Evolutionary conservation across 2,329 filamentous ascomycete species (phyloP).

Genomic region (Pezicula carpinea): DNA sequence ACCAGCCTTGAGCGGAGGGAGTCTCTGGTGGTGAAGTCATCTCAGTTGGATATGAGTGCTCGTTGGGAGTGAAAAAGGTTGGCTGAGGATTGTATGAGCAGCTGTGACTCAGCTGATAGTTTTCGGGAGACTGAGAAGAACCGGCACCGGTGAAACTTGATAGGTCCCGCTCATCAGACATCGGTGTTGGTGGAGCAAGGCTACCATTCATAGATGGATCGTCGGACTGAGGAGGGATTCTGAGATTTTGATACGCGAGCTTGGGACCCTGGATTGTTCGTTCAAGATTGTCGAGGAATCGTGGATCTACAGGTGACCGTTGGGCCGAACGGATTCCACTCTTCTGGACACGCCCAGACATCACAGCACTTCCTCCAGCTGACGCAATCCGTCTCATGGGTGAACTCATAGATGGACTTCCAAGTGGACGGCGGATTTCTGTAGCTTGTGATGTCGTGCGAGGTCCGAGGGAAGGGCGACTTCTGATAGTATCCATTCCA

Average conservation of each 20-base stretch:
- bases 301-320: slow-evolving; percentile 26
- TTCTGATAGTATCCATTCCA: slow-evolving; percentile 18
- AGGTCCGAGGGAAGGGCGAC: slow-evolving; percentile 23
- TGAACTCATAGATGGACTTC: slow-evolving; percentile 22
- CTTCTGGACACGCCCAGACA: slow-evolving; percentile 25
- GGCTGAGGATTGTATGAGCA: not conserved
- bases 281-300: slow-evolving; percentile 24
- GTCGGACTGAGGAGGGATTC: slow-evolving; percentile 16
- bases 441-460: slow-evolving; percentile 27
- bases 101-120: not conserved
- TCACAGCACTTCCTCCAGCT: slow-evolving; percentile 25
- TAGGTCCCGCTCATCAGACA: slow-evolving; percentile 14
- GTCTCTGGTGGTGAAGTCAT: slow-evolving; percentile 1
- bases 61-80: not conserved
- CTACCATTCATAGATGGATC: slow-evolving; percentile 25
- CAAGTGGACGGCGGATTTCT: slow-evolving; percentile 20
- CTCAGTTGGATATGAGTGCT: not conserved
- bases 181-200: slow-evolving; percentile 28
- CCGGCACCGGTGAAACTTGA: too few species aligned
- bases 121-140: slow-evolving; percentile 21
- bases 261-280: slow-evolving; percentile 1
- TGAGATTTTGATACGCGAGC: slow-evolving; percentile 18
- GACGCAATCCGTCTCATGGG: slow-evolving; percentile 29
- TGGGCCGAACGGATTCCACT: slow-evolving; percentile 25
- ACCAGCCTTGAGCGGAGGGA: slow-evolving; percentile 13